Percentiles rank a stretch among this genome's conserved stretches.
phyloP scores from a whole-genome alignment of 768 basidiomycete genomes.

The Boletus pseudopeckii region DNA sequence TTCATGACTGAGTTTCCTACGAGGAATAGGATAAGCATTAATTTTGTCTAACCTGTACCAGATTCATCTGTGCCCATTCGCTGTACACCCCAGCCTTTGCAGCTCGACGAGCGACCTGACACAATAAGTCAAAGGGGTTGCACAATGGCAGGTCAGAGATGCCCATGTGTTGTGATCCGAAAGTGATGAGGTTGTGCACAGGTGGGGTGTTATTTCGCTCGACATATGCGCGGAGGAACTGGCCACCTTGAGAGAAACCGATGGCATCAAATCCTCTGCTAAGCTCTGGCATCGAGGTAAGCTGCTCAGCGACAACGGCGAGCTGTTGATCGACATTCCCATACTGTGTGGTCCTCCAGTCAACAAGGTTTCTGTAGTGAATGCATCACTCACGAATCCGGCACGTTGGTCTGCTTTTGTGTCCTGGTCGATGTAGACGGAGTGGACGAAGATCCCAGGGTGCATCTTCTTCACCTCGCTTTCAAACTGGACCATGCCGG shows the following conservation, averaged over 20 bases:
- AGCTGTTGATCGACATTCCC: slow-evolving; percentile 76
- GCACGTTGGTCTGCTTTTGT: slow-evolving; percentile 62
- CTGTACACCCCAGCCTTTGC: slow-evolving; percentile 64
- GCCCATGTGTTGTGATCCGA: slow-evolving; percentile 87
- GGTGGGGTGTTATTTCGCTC: slow-evolving; percentile 73
- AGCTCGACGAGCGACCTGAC: slow-evolving; percentile 62
- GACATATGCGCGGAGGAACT: slow-evolving; percentile 83
- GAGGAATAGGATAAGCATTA: background rate
- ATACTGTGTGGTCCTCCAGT: slow-evolving; percentile 44
- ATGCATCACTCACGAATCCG: slow-evolving; percentile 57
- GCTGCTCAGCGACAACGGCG: slow-evolving; percentile 58
- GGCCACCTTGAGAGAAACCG: slow-evolving; percentile 88
- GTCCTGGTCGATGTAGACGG: slow-evolving; percentile 63
- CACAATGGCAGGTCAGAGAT: slow-evolving; percentile 74
- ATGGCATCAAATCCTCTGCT: slow-evolving; percentile 76
- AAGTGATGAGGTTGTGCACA: slow-evolving; percentile 78
- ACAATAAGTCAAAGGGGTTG: slow-evolving; percentile 60
- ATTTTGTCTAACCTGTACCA: slow-evolving; percentile 56
- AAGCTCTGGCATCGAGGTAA: slow-evolving; percentile 62
- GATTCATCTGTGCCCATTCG: slow-evolving; percentile 70
- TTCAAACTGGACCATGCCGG: slow-evolving; percentile 69
- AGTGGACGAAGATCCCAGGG: slow-evolving; percentile 76
- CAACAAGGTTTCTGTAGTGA: background rate
- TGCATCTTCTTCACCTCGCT: slow-evolving; percentile 57
- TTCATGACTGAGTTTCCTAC: background rate